phyloP scores from a whole-genome alignment of 768 basidiomycete genomes.

The Amanita pseudoporphyria region DNA sequence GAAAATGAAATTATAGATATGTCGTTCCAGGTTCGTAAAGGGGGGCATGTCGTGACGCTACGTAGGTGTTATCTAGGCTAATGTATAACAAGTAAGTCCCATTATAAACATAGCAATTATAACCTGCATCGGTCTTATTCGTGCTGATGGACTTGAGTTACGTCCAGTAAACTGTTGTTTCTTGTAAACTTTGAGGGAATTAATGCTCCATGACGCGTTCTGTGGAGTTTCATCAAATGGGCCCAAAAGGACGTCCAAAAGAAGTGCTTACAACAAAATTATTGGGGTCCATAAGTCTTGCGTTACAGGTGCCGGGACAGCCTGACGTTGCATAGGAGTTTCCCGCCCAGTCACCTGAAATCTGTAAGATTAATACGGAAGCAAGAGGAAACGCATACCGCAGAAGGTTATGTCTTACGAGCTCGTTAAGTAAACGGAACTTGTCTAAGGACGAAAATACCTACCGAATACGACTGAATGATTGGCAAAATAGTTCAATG shows the following conservation, averaged over 20 bases:
- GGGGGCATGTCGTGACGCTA: not conserved
- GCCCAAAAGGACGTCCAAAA: conserved; percentile 4
- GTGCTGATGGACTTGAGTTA: not conserved
- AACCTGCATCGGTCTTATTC: not conserved
- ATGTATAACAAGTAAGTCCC: not conserved
- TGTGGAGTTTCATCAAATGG: conserved; percentile 17
- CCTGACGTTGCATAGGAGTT: conserved; percentile 66
- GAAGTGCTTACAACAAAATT: conserved; percentile 56
- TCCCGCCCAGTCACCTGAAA: conserved; percentile 73
- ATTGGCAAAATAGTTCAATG: conserved; percentile 47
- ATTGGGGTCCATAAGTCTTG: conserved; percentile 50
- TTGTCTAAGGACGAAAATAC: conserved; percentile 24
- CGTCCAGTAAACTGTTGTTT: conserved; percentile 37
- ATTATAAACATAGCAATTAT: not conserved
- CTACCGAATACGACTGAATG: conserved; percentile 71
- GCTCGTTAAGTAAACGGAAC: not conserved
- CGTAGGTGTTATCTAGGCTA: not conserved
- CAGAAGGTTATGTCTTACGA: conserved; percentile 74
- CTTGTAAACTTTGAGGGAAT: conserved; percentile 65
- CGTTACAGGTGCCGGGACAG: conserved; percentile 67
- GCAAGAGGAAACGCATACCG: conserved; percentile 30
- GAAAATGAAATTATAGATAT: conserved; percentile 47
- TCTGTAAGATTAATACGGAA: not conserved
- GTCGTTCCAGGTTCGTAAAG: not conserved
- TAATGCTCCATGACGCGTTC: conserved; percentile 81